These are phyloP conservation scores for Claviceps fusiformis DNA, from an alignment of 2,329 filamentous ascomycete genomes.

Conservation along the genomic window DNA sequence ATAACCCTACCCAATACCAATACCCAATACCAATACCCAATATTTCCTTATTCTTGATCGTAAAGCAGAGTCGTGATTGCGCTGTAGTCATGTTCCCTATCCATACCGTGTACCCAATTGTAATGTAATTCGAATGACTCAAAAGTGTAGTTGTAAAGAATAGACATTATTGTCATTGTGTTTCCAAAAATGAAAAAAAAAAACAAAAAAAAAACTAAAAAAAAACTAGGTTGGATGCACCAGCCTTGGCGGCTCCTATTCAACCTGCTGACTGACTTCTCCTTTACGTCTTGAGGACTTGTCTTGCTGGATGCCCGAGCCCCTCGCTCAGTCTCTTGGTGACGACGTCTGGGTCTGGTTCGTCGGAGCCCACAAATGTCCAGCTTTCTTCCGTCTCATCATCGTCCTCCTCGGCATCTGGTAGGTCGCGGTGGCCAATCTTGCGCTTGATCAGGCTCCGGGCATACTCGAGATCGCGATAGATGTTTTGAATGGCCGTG, in stretches of 20 bases:
- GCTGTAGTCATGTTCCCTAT: background rate
- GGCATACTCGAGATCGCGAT: slow-evolving; percentile 89
- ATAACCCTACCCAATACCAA: background rate
- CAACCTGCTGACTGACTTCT: background rate
- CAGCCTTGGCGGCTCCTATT: background rate
- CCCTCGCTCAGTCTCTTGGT: slow-evolving; percentile 28
- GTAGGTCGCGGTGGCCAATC: slow-evolving; percentile 33
- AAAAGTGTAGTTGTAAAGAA: background rate
- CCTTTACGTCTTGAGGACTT: slow-evolving; percentile 4
- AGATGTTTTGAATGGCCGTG: slow-evolving; percentile 80
- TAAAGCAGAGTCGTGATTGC: background rate
- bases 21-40: too few relatives aligned
- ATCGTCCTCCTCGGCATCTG: slow-evolving; percentile 33
- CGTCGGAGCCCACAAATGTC: slow-evolving; percentile 65
- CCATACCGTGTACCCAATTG: background rate
- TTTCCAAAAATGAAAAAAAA: background rate
- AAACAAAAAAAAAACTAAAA: too few relatives aligned
- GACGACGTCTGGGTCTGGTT: slow-evolving; percentile 29
- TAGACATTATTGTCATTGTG: background rate
- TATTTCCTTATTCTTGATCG: background rate
- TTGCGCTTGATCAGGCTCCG: slow-evolving; percentile 64
- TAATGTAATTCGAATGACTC: background rate
- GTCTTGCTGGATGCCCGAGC: slow-evolving; percentile 14
- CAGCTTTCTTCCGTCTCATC: slow-evolving; percentile 65
- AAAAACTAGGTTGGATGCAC: background rate